Conservation (phyloP, 148 eudicot species). For the Vaccinium myrtillus region DNA sequence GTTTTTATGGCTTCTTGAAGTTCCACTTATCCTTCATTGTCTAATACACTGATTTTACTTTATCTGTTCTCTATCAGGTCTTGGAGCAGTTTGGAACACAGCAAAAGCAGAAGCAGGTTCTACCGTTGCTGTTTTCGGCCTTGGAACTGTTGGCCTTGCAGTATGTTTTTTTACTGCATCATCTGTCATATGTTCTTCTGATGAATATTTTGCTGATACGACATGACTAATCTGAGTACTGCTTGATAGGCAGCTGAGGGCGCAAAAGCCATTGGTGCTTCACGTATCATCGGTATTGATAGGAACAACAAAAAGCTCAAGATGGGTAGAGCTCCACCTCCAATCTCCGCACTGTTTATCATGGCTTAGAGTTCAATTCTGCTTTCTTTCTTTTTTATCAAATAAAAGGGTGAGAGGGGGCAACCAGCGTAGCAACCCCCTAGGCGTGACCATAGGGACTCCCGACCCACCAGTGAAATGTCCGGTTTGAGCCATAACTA, state of each 20-base stretch:
- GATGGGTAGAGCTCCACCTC: slow-evolving; percentile 39
- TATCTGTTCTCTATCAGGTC: slow-evolving; percentile 44
- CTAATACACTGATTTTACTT: not conserved
- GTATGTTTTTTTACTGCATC: slow-evolving; percentile 39
- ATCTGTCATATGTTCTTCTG: not conserved
- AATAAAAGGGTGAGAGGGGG: too few species aligned
- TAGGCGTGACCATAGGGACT: too few species aligned
- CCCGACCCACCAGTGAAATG: too few species aligned
- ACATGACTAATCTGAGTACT: not conserved
- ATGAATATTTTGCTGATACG: not conserved
- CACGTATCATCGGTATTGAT: slow-evolving; percentile 87
- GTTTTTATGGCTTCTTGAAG: not conserved
- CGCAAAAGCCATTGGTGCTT: slow-evolving; percentile 82
- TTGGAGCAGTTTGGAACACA: slow-evolving; percentile 99
- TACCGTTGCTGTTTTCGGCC: slow-evolving; percentile 96
- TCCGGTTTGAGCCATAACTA: too few species aligned
- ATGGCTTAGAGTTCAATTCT: not conserved
- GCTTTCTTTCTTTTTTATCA: too few species aligned
- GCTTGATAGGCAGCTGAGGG: slow-evolving; percentile 83
- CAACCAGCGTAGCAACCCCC: too few species aligned
- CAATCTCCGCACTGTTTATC: not conserved
- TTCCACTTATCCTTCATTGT: too few species aligned
- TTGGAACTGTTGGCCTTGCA: slow-evolving; percentile 98
- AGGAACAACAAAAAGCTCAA: slow-evolving; percentile 84
- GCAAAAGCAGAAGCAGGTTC: slow-evolving; percentile 97